Evolutionary conservation across 306 rosid genomes (phyloP).

Genomic region (Acacia melanoxylon): DNA sequence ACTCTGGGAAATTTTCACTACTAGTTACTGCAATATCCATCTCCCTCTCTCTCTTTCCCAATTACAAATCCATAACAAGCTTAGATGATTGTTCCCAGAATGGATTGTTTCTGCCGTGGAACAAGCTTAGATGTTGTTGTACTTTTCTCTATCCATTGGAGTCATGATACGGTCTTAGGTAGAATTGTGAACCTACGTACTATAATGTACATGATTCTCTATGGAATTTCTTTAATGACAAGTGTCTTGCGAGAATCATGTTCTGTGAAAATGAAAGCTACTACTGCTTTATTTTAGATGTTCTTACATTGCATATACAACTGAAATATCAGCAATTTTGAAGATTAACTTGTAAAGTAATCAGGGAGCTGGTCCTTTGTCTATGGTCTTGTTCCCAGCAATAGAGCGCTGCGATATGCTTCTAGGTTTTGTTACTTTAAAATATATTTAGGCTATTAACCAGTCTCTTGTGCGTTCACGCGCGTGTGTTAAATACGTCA

Average conservation of each 20-base stretch:
- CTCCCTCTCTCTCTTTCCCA: not conserved
- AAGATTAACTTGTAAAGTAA: not conserved
- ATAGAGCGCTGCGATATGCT: not conserved
- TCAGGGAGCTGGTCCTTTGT: not conserved
- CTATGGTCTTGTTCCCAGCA: not conserved
- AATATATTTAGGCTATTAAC: not conserved
- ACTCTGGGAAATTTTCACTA: constrained; percentile 6
- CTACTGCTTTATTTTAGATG: not conserved
- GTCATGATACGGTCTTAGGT: not conserved
- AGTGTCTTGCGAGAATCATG: constrained; percentile 1
- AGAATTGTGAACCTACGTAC: not conserved
- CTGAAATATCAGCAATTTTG: not conserved
- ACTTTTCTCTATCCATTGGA: not conserved
- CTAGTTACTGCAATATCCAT: not conserved
- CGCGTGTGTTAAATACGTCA: not conserved
- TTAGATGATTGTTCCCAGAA: not conserved
- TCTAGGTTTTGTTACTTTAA: not conserved
- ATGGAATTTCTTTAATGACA: not conserved
- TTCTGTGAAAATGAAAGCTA: not conserved
- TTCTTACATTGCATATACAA: not conserved
- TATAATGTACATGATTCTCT: not conserved
- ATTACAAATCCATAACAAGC: not conserved
- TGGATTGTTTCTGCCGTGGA: not conserved
- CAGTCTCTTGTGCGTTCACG: not conserved
- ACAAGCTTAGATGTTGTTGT: not conserved